Evolutionary conservation across 306 rosid species (phyloP), one percentile per base, ranked within the genome.

Genomic region (Glycyrrhiza uralensis): DNA sequence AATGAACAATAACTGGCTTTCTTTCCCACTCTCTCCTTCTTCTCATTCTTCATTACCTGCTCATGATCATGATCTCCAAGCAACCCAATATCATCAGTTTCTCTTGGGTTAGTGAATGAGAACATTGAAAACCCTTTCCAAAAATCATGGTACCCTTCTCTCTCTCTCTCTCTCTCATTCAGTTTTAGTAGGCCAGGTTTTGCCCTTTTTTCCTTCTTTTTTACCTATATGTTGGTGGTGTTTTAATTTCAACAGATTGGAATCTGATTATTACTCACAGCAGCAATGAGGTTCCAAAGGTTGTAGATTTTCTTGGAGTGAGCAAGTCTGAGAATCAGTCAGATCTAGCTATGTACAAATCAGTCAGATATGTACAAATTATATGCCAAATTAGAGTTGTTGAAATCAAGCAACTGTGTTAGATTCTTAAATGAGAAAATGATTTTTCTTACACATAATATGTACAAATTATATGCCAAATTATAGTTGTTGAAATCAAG

Each of bases 251-350:
- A 39, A 55, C 86, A 92, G 97, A 95, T 72, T 95, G 99, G 99
- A 89, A 85, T 69, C 39, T 95, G 89, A 91, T 89, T 3, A 79
- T 71, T 51, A 33, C 78, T 7, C 91, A 86, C 8, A 80, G 84
- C 12, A 75, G 74, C 74, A 75, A 71, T 28, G 96, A 91, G 18
- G 90, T 84, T 58, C 99, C 99, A 5, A 88, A 89, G 74, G 96
- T 95, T 15, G 99, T 97, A n/a, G 97, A 95, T 80, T 95, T 95
- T 80, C 95, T 95, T 6, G 99, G 99, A 8, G 97, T 89, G 76
- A 76, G 87, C 70, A 89, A 91, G 79, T 83, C 92, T 24, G 97
- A 89, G 19, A 88, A 86, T 62, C 89, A 91, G 45, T 71, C 96
- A 64, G 97, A 88, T 82, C 93, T 92, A 51, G 88, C 82, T 39